Percentiles rank a stretch among this genome's conserved stretches.
phyloP scores from a whole-genome alignment of 2,329 filamentous ascomycete genomes.

The Fusarium pseudoanthophilum region DNA sequence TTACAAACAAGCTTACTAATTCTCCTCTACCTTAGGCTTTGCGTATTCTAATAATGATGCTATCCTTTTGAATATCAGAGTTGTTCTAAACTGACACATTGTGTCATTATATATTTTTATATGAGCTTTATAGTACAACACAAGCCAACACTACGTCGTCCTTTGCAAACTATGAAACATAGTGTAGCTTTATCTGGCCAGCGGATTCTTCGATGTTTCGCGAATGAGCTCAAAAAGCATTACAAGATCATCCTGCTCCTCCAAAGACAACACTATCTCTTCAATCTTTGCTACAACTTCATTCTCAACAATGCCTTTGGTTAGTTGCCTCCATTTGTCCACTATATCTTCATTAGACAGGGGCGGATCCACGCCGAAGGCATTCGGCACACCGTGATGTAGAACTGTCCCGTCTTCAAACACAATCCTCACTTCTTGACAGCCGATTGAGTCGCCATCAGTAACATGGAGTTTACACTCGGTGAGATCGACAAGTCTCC shows the following conservation, averaged over 20 bases:
- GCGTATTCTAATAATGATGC: too few species aligned
- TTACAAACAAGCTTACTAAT: neutral
- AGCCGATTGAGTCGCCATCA: neutral
- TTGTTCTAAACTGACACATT: neutral
- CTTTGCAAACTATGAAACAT: neutral
- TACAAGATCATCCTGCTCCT: neutral
- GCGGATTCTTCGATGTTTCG: neutral
- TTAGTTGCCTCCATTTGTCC: slow-evolving; percentile 1
- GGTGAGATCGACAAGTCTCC: neutral
- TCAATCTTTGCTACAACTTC: neutral
- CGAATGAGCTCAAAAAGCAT: neutral
- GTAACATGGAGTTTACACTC: slow-evolving; percentile 1
- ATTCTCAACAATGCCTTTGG: neutral
- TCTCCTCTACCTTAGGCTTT: neutral
- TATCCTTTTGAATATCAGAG: neutral
- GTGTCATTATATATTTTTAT: neutral
- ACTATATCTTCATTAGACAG: slow-evolving; percentile 2
- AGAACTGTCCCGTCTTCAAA: neutral
- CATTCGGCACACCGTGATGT: neutral
- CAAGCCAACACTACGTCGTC: neutral
- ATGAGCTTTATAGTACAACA: neutral
- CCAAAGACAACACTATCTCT: neutral
- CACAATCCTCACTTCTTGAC: neutral
- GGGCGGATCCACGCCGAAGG: neutral
- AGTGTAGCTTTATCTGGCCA: neutral